Evolutionary conservation across 2,329 filamentous ascomycete species (phyloP), one percentile per base, ranked within the genome.

Genomic region (Coniochaeta sp.): DNA sequence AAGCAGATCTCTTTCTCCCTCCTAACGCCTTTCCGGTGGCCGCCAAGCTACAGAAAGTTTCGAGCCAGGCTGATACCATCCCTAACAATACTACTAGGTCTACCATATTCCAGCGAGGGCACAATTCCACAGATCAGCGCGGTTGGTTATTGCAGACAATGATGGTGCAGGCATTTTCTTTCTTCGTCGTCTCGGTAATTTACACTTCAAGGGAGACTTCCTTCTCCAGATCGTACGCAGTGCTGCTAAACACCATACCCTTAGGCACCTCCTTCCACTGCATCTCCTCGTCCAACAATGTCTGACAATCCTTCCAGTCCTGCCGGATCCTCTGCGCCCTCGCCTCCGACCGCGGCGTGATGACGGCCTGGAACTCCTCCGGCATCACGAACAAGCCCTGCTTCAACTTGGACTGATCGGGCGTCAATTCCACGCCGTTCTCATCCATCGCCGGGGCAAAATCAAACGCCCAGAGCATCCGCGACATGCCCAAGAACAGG

Each of bases 381-480:
- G 70, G 70, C 67, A 68, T 67, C 51, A 65, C 67, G 6, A 70
- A 62, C 51, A 72, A 67, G 0, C 69, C 69, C 51, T 67, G 64
- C 0, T 65, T 70, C 51, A 72, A 51, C 16, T 63, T 60, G n/a
- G 68, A 64, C 1, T 58, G 57, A 51, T 72, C 66, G 0, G 69
- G 68, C 3, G 66, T 22, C 5, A 72, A 64, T 1, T 51, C 55
- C 22, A 55, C 56, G 12, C 28, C 40, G 24, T 50, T 55, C 1
- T 52, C 35, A 9, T 45, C 40, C 12, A 45, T 3, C 3, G 18
- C 40, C 6, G 22, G 40, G 18, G 22, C 40, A 26, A 57, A 35
- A 18, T 51, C 46, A 48, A 72, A 76, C 1, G 67, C 69, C 71
- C 74, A 77, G 33, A 76, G 58, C 13, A 78, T 63, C 2, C 71